Conservation (phyloP, 768 basidiomycete species). For the Agaricus subrufescens region DNA sequence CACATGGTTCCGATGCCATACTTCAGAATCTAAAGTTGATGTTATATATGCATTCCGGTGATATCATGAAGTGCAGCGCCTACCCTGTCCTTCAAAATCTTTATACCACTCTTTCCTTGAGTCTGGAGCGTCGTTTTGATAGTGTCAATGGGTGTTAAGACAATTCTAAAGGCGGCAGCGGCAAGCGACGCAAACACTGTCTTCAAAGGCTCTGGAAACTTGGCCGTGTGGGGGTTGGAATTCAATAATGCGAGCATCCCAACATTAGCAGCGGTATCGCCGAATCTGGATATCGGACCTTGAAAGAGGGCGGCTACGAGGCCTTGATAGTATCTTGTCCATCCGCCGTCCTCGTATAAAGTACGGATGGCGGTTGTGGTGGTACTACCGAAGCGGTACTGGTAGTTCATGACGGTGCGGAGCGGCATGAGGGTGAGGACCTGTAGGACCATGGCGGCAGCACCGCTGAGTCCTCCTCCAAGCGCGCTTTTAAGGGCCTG, state of each 20-base stretch:
- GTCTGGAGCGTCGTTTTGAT: constrained; percentile 96
- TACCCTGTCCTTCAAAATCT: constrained; percentile 64
- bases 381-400: constrained; percentile 84
- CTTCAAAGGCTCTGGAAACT: constrained; percentile 62
- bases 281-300: constrained; percentile 82
- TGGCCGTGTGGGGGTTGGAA: constrained; percentile 66
- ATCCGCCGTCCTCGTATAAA: constrained; percentile 77
- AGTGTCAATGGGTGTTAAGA: constrained; percentile 91
- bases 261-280: constrained; percentile 92
- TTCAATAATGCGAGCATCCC: constrained; percentile 85
- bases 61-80: constrained; percentile 11
- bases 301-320: constrained; percentile 82
- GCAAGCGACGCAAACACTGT: constrained; percentile 75
- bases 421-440: constrained; percentile 89
- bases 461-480: constrained; percentile 89
- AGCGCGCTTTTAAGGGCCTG: constrained; percentile 77
- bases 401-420: constrained; percentile 98
- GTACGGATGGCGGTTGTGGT: constrained; percentile 59
- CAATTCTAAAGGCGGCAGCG: constrained; percentile 84
- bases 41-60: neutral
- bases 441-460: constrained; percentile 93
- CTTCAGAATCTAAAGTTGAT: constrained; percentile 47
- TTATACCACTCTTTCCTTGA: constrained; percentile 67
- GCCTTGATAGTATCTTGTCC: constrained; percentile 84
- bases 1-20: constrained; percentile 79